phyloP scores from a whole-genome alignment of 208 protist species.

The Crithidia acanthocephali region DNA sequence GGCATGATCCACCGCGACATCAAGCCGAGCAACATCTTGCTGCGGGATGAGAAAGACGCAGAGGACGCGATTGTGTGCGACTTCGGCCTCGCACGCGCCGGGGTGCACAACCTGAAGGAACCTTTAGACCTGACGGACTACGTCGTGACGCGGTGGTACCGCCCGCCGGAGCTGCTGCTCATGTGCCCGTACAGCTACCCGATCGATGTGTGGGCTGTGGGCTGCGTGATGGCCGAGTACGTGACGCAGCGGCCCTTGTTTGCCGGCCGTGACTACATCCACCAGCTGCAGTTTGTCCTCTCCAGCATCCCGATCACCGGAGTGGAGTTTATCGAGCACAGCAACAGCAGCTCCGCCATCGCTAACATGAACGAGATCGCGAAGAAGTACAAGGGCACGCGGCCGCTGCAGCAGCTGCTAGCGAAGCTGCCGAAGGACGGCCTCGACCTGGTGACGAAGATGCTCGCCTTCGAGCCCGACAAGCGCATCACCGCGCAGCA shows the following conservation, averaged over 20 bases:
- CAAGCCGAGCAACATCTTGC: slow-evolving; percentile 95
- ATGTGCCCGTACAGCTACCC: slow-evolving; percentile 90
- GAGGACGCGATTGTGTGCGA: slow-evolving; percentile 94
- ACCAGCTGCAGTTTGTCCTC: slow-evolving; percentile 89
- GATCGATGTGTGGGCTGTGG: slow-evolving; percentile 99
- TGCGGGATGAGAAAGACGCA: slow-evolving; percentile 78
- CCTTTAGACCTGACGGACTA: slow-evolving; percentile 96
- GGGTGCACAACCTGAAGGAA: slow-evolving; percentile 65
- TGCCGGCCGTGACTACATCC: slow-evolving; percentile 88
- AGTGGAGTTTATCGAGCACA: slow-evolving; percentile 63
- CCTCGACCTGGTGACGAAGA: slow-evolving; percentile 86
- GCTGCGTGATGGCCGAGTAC: slow-evolving; percentile 99
- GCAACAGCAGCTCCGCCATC: slow-evolving; percentile 40
- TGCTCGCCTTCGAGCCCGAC: slow-evolving; percentile 92
- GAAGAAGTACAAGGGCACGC: slow-evolving; percentile 66
- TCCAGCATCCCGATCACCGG: slow-evolving; percentile 78
- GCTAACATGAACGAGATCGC: slow-evolving; percentile 76
- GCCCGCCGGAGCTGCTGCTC: slow-evolving; percentile 99
- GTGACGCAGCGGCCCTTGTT: slow-evolving; percentile 88
- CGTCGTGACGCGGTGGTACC: slow-evolving; percentile 99
- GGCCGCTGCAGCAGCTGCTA: slow-evolving; percentile 63
- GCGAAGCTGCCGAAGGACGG: slow-evolving; percentile 66
- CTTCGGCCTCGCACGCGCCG: slow-evolving; percentile 91
- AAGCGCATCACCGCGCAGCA: slow-evolving; percentile 89
- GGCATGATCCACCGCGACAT: slow-evolving; percentile 98